phyloP scores from a whole-genome alignment of 495 filamentous ascomycete genomes.

The Tuber microsphaerosporum region DNA sequence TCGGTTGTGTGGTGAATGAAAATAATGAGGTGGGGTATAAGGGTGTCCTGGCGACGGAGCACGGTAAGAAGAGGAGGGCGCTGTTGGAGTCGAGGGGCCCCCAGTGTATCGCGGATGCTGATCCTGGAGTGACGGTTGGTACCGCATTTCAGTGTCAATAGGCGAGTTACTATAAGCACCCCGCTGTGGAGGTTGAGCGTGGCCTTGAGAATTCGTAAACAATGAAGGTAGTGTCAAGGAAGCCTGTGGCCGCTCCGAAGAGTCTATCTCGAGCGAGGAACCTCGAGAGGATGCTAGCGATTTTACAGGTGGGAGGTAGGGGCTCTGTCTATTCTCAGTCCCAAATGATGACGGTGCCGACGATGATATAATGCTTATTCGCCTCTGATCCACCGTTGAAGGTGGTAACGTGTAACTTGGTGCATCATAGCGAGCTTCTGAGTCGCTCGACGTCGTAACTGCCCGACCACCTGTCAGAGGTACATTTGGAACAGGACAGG shows the following conservation, averaged over 20 bases:
- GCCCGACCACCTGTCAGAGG: slow-evolving; percentile 30
- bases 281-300: slow-evolving; percentile 40
- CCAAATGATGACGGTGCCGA: slow-evolving; percentile 28
- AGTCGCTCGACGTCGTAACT: slow-evolving; percentile 31
- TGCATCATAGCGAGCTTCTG: slow-evolving; percentile 35
- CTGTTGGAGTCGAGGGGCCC: slow-evolving; percentile 11
- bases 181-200: slow-evolving; percentile 19
- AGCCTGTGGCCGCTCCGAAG: slow-evolving; percentile 23
- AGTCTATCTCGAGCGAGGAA: slow-evolving; percentile 38
- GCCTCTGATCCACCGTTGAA: slow-evolving; percentile 30
- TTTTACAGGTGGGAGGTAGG: slow-evolving; percentile 36
- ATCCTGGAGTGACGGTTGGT: slow-evolving; percentile 28
- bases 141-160: slow-evolving; percentile 29
- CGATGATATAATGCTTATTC: slow-evolving; percentile 38
- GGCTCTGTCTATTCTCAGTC: slow-evolving; percentile 33
- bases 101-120: slow-evolving; percentile 27
- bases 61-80: slow-evolving; percentile 19
- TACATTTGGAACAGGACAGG: slow-evolving; percentile 30
- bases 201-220: slow-evolving; percentile 25
- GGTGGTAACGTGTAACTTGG: slow-evolving; percentile 29
- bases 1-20: slow-evolving; percentile 30
- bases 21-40: slow-evolving; percentile 33
- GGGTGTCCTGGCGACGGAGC: slow-evolving; percentile 26
- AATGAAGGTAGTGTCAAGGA: slow-evolving; percentile 29
- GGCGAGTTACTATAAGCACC: slow-evolving; percentile 12